Evolutionary conservation across 345 rosid genomes (phyloP).

Genomic region (Cardamine occulta): DNA sequence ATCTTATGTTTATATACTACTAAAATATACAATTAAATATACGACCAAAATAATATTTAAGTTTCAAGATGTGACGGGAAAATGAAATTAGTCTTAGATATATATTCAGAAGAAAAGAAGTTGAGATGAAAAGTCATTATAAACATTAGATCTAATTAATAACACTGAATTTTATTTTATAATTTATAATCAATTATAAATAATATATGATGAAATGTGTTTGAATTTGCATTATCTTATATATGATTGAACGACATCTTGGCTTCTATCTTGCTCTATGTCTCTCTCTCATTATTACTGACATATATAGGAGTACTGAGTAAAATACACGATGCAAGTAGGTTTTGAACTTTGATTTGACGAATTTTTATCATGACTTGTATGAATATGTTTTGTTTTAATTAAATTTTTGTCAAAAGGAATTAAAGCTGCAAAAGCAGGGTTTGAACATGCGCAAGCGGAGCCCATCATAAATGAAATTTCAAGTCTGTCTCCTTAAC

Average conservation of each 20-base stretch:
- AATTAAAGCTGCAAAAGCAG: constrained; percentile 19
- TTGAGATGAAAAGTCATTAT: neutral
- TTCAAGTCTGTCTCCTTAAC: constrained; percentile 20
- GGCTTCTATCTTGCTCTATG: neutral
- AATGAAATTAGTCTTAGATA: neutral
- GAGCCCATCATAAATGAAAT: neutral
- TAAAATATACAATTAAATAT: too few relatives aligned
- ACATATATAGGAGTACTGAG: neutral
- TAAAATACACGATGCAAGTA: constrained; percentile 5
- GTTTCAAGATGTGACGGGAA: neutral
- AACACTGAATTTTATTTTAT: neutral
- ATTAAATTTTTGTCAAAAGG: neutral
- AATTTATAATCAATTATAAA: neutral
- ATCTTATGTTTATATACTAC: too few relatives aligned
- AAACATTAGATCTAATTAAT: neutral
- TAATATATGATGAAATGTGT: neutral
- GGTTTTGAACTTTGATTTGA: constrained; percentile 3
- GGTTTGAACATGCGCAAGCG: constrained; percentile 7
- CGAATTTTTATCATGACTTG: neutral
- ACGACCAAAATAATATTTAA: too few relatives aligned
- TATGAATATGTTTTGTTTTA: neutral
- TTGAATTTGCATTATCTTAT: neutral
- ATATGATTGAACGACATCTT: neutral
- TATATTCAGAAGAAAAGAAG: neutral
- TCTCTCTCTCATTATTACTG: constrained; percentile 5